Evolutionary conservation across 2,329 filamentous ascomycete species (phyloP).

Genomic region (Neurospora crassa): DNA sequence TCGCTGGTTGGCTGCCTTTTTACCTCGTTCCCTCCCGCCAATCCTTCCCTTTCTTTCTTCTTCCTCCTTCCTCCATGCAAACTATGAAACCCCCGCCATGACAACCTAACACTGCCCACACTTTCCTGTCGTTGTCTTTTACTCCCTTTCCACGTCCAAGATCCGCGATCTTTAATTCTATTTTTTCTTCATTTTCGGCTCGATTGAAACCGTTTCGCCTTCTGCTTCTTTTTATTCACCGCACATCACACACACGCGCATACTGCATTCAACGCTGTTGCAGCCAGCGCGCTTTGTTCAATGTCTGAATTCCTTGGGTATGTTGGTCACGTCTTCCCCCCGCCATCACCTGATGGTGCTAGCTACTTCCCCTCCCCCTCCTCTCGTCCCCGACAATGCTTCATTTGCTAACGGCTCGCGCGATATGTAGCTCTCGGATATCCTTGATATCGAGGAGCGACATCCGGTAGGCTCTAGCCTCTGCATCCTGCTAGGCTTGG

Average conservation of each 20-base stretch:
- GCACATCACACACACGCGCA: conserved; percentile 7
- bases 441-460: conserved; percentile 96
- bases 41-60: not conserved
- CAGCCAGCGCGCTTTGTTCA: conserved; percentile 4
- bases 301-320: conserved; percentile 57
- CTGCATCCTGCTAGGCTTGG: conserved; percentile 8
- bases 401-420: conserved; percentile 21
- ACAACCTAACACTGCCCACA: not conserved
- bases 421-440: conserved; percentile 61
- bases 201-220: not conserved
- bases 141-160: not conserved
- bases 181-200: not conserved
- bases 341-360: not conserved
- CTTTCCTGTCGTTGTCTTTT: not conserved
- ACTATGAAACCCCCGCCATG: not conserved
- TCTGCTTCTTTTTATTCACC: conserved; percentile 1
- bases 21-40: not conserved
- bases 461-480: conserved; percentile 61
- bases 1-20: not conserved
- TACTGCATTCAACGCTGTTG: conserved; percentile 1
- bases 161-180: not conserved
- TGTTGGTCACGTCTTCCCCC: conserved; percentile 19
- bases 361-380: conserved; percentile 5
- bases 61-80: not conserved
- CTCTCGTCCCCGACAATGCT: conserved; percentile 6